Base-by-base conservation (phyloP, 106 monocot genomes). In the Dioscorea dumetorum region DNA sequence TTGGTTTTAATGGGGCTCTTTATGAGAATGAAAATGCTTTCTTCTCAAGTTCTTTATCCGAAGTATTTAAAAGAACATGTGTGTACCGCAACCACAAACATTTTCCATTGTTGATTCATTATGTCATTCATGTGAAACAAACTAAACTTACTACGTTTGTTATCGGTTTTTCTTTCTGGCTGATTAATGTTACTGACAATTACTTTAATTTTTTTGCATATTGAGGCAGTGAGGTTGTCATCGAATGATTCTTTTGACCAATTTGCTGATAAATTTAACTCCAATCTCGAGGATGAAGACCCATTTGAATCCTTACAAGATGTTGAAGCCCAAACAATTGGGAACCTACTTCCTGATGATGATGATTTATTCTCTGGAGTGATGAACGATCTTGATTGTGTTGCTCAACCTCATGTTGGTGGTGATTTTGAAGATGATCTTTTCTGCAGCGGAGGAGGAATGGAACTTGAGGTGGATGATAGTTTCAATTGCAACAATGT, bases 311-410 rank as follows among this genome's bases (percentile, higher is more conserved):
- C 85, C 8, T 74, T 77, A 48, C 67, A 93, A 76, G 93, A 93
- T 70, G 83, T 90, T 54, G 93, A 90, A 80, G 86, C 78, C 11
- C 84, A 80, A 33, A 84, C 82, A 12, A 93, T 93, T 33, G 86
- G 93, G 48, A 74, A 93, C 57, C 86, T 93, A 8, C 84, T 93
- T 60, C 93, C 93, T 58, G 89, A 87, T 50, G 93, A 93, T 65
- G 93, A 93, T 69, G 93, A 93, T 61, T 71, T 93, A 48, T 24
- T 91, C 14, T 78, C 87, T 70, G 91, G 85, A 50, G 77, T 82
- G 64, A 61, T 76, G 64, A 79, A 84, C 67, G 80, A 82, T 67
- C 50, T 77, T 52, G 78, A 76, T 4, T 73, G 53, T 66, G 18
- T 62, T 71, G 48, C 66, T 48, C 66, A 24, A 62, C 50, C 67